A percentile compares a stretch with the other conserved stretches of the same genome.
Evolutionary conservation across 768 basidiomycete genomes (phyloP).

Genomic region (Candolleomyces efflorescens): DNA sequence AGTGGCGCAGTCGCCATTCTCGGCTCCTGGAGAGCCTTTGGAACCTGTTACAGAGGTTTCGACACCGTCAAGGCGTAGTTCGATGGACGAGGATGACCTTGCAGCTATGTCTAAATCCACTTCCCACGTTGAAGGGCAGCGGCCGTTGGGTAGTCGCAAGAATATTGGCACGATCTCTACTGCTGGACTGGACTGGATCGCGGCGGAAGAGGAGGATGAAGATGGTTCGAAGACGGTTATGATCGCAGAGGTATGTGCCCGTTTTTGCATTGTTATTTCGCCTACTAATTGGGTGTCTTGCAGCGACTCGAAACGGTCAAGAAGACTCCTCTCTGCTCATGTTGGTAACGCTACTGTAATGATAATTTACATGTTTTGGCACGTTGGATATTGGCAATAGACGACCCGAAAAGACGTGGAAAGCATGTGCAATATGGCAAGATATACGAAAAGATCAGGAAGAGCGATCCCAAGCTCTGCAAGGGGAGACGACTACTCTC

Average conservation of each 20-base stretch:
- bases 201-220: constrained; percentile 29
- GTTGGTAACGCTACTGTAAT: constrained; percentile 45
- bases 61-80: constrained; percentile 35
- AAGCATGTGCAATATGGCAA: background rate
- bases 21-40: constrained; percentile 58
- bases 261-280: background rate
- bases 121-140: constrained; percentile 59
- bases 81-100: constrained; percentile 66
- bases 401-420: background rate
- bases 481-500: constrained; percentile 41
- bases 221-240: constrained; percentile 51
- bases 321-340: constrained; percentile 64
- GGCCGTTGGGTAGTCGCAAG: constrained; percentile 23
- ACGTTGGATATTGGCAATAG: constrained; percentile 2
- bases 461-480: background rate
- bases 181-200: constrained; percentile 44
- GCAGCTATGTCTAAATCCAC: constrained; percentile 74
- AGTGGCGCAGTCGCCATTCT: constrained; percentile 38
- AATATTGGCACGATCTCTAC: constrained; percentile 27
- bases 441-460: constrained; percentile 1
- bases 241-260: constrained; percentile 61
- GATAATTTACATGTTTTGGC: constrained; percentile 7
- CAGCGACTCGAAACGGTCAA: constrained; percentile 75
- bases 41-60: constrained; percentile 54
- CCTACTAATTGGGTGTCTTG: background rate